These are phyloP conservation scores for Tolypocladium sp. DNA, from an alignment of 2,329 filamentous ascomycete genomes.

Conservation along the genomic window DNA sequence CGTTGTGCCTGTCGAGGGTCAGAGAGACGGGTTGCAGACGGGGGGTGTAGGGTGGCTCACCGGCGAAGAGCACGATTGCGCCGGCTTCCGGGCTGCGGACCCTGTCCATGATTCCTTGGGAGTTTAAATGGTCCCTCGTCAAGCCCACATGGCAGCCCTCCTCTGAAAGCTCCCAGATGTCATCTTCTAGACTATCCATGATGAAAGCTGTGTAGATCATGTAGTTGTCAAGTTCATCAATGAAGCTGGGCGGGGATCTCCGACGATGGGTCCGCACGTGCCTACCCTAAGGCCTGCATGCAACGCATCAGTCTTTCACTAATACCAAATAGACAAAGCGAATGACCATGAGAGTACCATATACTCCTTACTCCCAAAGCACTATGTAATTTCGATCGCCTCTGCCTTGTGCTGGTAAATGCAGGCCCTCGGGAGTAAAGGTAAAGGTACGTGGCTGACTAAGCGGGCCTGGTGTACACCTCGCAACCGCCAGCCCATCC, in stretches of 20 bases:
- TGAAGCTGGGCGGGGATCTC: not conserved
- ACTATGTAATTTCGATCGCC: not conserved
- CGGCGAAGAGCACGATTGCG: slow-evolving; percentile 68
- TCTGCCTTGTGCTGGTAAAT: not conserved
- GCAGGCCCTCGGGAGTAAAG: not conserved
- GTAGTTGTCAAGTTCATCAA: no score
- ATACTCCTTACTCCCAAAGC: not conserved
- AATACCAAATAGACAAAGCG: not conserved
- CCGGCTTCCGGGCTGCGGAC: slow-evolving; percentile 68
- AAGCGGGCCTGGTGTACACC: not conserved
- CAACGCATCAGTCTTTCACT: not conserved
- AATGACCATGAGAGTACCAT: not conserved
- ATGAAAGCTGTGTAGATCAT: not conserved
- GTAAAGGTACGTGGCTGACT: not conserved
- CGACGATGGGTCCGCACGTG: not conserved
- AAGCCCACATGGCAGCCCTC: slow-evolving; percentile 57
- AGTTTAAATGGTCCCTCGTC: slow-evolving; percentile 52
- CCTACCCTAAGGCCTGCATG: not conserved
- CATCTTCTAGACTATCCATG: slow-evolving; percentile 8
- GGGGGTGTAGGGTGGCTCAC: slow-evolving; percentile 30
- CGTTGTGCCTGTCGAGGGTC: slow-evolving; percentile 53
- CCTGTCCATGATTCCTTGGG: slow-evolving; percentile 47
- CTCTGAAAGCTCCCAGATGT: slow-evolving; percentile 32
- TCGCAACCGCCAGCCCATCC: not conserved
- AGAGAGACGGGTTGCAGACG: not conserved